These are phyloP conservation scores for Auricularia auricula-judae DNA, from an alignment of 768 basidiomycete genomes.

Conservation along the genomic window DNA sequence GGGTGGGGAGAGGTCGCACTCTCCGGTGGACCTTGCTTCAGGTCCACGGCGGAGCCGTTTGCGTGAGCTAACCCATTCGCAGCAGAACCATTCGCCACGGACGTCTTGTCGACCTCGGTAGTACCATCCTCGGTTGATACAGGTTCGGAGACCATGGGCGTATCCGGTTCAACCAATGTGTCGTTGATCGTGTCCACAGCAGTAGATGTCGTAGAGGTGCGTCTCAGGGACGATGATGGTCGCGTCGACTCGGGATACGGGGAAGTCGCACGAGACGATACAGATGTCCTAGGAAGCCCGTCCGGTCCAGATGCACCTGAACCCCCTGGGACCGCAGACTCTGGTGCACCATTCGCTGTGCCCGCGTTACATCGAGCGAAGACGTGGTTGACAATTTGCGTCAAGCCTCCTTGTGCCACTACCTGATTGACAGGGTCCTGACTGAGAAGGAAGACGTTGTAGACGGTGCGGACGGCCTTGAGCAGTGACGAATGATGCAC, in stretches of 20 bases:
- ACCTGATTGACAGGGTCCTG: conserved; percentile 88
- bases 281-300: background rate
- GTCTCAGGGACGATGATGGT: background rate
- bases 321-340: background rate
- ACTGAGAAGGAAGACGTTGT: conserved; percentile 93
- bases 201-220: background rate
- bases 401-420: conserved; percentile 95
- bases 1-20: background rate
- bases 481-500: conserved; percentile 94
- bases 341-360: conserved; percentile 2
- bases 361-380: conserved; percentile 64
- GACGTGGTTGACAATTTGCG: conserved; percentile 96
- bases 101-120: background rate
- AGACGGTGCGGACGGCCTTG: conserved; percentile 94
- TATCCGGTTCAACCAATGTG: too few species aligned
- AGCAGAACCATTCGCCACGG: background rate
- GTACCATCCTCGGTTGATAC: background rate
- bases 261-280: background rate
- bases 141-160: too few species aligned
- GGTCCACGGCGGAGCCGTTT: background rate
- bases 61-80: background rate
- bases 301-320: background rate
- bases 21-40: background rate
- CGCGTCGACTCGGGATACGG: background rate
- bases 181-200: background rate